phyloP scores from a whole-genome alignment of 345 rosid genomes.

The Linum lewisii region DNA sequence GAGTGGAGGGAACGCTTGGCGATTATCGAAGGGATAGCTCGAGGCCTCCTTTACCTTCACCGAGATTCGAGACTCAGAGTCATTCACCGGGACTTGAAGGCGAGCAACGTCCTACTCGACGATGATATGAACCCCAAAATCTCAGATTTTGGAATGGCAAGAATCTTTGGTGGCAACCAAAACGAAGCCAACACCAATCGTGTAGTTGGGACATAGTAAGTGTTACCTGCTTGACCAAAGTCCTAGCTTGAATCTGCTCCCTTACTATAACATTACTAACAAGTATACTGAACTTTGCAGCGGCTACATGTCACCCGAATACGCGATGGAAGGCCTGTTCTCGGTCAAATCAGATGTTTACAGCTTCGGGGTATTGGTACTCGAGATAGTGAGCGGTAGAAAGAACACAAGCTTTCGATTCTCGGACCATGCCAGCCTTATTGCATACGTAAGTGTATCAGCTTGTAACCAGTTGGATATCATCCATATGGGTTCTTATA shows the following conservation, averaged over 20 bases:
- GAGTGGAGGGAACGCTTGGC: background rate
- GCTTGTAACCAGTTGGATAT: too few relatives aligned
- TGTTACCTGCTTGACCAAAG: too few relatives aligned
- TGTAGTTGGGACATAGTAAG: constrained; percentile 3
- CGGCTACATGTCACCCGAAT: constrained; percentile 26
- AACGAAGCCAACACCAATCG: background rate
- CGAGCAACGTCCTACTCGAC: too few relatives aligned
- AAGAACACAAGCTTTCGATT: constrained; percentile 20
- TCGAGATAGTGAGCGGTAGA: constrained; percentile 20
- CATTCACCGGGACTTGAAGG: background rate
- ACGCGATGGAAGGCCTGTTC: constrained; percentile 26
- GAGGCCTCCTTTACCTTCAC: constrained; percentile 1
- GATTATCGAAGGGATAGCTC: background rate
- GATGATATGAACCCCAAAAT: too few relatives aligned
- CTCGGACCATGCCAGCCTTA: constrained; percentile 13
- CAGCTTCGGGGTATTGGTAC: constrained; percentile 20
- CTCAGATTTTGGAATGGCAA: background rate
- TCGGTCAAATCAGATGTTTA: constrained; percentile 27
- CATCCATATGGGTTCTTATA: background rate
- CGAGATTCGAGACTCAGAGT: constrained; percentile 1
- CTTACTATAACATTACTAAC: background rate
- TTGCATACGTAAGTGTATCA: constrained; percentile 16
- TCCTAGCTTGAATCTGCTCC: too few relatives aligned
- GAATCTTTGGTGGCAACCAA: background rate
- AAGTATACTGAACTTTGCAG: constrained; percentile 4